Conservation (phyloP, 108 stramenopile genomes). For the Conticribra weissflogii region DNA sequence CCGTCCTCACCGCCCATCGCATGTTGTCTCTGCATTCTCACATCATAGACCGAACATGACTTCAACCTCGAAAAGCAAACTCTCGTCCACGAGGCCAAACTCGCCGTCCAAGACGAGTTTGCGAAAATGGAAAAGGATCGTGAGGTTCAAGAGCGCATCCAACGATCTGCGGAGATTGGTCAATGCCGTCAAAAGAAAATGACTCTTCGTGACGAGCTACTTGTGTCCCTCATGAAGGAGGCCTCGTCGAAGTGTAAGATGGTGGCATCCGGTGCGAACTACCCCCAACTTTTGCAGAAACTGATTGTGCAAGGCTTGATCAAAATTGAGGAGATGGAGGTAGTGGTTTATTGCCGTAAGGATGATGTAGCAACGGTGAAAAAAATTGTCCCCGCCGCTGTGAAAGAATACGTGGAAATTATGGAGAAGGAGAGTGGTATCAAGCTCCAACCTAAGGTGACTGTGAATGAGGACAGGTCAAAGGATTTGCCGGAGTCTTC, state of each 20-base stretch:
- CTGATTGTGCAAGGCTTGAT: conserved; percentile 98
- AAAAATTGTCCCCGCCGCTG: conserved; percentile 80
- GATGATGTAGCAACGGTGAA: conserved; percentile 86
- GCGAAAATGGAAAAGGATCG: conserved; percentile 97
- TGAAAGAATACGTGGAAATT: conserved; percentile 91
- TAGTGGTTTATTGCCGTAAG: conserved; percentile 85
- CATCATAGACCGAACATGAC: conserved; percentile 89
- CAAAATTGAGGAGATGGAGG: conserved; percentile 98
- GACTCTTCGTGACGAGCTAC: conserved; percentile 93
- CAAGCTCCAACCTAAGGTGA: conserved; percentile 81
- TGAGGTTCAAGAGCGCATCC: conserved; percentile 92
- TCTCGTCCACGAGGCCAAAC: conserved; percentile 97
- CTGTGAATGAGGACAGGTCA: conserved; percentile 70
- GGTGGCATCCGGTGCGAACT: conserved; percentile 84
- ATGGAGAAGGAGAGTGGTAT: conserved; percentile 91
- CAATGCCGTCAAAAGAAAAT: conserved; percentile 98
- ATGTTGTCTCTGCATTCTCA: neutral
- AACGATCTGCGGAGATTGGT: conserved; percentile 93
- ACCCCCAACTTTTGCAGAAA: conserved; percentile 92
- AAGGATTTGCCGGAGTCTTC: conserved; percentile 76
- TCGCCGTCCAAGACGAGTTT: conserved; percentile 96
- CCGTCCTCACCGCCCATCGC: too few species aligned
- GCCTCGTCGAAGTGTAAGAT: conserved; percentile 83
- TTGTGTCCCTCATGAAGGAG: conserved; percentile 75
- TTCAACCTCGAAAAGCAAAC: conserved; percentile 99